A percentile compares a stretch with the other conserved stretches of the same genome.
Evolutionary conservation across 2,329 filamentous ascomycete species (phyloP).

Genomic region (Sarocladium brachiariae): DNA sequence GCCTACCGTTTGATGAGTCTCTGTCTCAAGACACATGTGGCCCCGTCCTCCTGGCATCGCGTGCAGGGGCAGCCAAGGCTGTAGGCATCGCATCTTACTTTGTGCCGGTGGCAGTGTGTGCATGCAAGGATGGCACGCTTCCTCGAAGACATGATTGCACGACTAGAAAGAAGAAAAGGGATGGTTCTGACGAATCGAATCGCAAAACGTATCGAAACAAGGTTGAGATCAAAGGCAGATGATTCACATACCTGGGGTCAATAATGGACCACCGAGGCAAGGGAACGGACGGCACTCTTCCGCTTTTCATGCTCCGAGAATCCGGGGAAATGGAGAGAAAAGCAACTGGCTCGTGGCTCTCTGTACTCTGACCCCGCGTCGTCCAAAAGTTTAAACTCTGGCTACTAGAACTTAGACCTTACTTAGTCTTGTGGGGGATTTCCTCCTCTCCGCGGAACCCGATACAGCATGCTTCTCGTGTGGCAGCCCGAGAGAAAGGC

Average conservation of each 20-base stretch:
- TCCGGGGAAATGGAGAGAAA: background rate
- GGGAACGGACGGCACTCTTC: too few species aligned
- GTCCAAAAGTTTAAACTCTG: background rate
- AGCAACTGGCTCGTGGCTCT: too few species aligned
- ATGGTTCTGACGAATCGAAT: too few species aligned
- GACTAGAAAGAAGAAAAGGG: background rate
- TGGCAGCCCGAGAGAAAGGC: too few species aligned
- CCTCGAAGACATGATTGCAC: background rate
- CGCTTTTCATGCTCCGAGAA: background rate
- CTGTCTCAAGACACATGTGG: background rate
- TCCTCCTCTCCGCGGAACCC: background rate
- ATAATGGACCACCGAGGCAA: too few species aligned
- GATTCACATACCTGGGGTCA: too few species aligned
- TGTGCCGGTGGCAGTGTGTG: background rate
- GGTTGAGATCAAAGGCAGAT: too few species aligned
- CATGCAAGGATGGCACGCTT: background rate
- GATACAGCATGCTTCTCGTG: too few species aligned
- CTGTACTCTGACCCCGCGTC: background rate
- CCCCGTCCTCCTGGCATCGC: background rate
- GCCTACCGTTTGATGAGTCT: background rate
- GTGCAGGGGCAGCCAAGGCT: background rate
- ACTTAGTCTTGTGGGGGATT: background rate
- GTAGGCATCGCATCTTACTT: background rate
- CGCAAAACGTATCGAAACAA: too few species aligned
- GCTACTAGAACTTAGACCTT: background rate